A percentile compares a stretch with the other conserved stretches of the same genome.
Conservation (phyloP, 2,329 filamentous ascomycete species). For the Zalaria sp. region DNA sequence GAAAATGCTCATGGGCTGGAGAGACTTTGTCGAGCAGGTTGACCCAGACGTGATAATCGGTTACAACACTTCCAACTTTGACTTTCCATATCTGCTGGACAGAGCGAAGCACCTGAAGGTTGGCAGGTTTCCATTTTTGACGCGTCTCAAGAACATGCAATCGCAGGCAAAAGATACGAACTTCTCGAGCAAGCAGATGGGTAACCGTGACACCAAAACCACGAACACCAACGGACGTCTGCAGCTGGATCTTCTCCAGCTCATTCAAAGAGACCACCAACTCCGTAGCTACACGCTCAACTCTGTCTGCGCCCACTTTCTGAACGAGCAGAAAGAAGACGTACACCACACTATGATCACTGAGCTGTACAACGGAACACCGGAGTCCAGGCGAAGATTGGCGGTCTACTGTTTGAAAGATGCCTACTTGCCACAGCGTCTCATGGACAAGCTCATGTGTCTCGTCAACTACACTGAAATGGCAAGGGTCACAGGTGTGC, state of each 20-base stretch:
- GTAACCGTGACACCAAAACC: conserved; percentile 82
- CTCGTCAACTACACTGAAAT: conserved; percentile 99
- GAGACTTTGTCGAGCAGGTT: conserved; percentile 74
- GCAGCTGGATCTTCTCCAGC: conserved; percentile 84
- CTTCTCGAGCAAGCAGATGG: conserved; percentile 97
- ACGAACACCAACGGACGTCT: conserved; percentile 92
- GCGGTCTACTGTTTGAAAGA: conserved; percentile 97
- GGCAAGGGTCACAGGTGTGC: conserved; percentile 97
- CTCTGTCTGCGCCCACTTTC: conserved; percentile 85
- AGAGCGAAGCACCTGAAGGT: conserved; percentile 76
- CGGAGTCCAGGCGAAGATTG: conserved; percentile 77
- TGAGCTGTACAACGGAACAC: conserved; percentile 89
- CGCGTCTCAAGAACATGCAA: conserved; percentile 55
- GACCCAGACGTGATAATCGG: conserved; percentile 97
- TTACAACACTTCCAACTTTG: conserved; percentile 98
- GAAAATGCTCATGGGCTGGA: conserved; percentile 86
- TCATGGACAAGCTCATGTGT: conserved; percentile 97
- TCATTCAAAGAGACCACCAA: conserved; percentile 90
- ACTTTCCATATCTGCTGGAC: conserved; percentile 90
- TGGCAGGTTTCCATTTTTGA: conserved; percentile 71
- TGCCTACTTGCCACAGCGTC: conserved; percentile 80
- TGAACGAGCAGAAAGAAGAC: conserved; percentile 96
- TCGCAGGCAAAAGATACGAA: conserved; percentile 67
- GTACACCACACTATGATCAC: conserved; percentile 99
- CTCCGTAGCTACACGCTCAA: conserved; percentile 94